Evolutionary conservation across 1,139 yeast genomes (phyloP).

Genomic region (Taiozyma onychis): DNA sequence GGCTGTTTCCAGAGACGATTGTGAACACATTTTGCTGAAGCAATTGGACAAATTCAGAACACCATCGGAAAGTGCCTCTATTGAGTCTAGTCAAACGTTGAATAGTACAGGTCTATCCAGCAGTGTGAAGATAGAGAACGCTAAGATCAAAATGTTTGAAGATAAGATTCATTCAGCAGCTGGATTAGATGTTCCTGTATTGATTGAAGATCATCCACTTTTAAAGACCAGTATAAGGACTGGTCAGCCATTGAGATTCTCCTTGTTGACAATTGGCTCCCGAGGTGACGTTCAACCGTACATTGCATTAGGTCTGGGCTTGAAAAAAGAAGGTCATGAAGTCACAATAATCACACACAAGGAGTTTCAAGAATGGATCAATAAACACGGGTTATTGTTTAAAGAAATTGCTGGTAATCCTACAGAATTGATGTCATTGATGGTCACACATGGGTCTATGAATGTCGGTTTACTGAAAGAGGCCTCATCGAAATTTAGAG

Average conservation of each 20-base stretch:
- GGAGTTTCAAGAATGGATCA: constrained; percentile 77
- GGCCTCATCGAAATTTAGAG: constrained; percentile 69
- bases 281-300: constrained; percentile 97
- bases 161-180: constrained; percentile 51
- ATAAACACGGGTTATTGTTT: constrained; percentile 59
- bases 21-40: constrained; percentile 47
- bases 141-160: constrained; percentile 57
- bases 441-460: constrained; percentile 88
- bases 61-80: constrained; percentile 38
- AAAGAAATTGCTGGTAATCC: constrained; percentile 88
- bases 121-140: constrained; percentile 32
- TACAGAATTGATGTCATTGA: constrained; percentile 81
- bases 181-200: constrained; percentile 61
- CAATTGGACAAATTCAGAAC: constrained; percentile 37
- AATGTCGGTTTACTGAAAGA: constrained; percentile 79
- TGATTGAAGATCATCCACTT: constrained; percentile 60
- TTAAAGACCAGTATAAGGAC: constrained; percentile 49
- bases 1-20: constrained; percentile 66
- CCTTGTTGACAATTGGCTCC: constrained; percentile 84
- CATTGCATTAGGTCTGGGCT: constrained; percentile 79
- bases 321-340: constrained; percentile 71
- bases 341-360: constrained; percentile 82
- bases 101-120: constrained; percentile 30
- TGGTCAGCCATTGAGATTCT: constrained; percentile 49
- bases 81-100: not conserved